Evolutionary conservation across 495 filamentous ascomycete species (phyloP), one percentile per base, ranked within the genome.

Genomic region (Hypoxylon fragiforme): DNA sequence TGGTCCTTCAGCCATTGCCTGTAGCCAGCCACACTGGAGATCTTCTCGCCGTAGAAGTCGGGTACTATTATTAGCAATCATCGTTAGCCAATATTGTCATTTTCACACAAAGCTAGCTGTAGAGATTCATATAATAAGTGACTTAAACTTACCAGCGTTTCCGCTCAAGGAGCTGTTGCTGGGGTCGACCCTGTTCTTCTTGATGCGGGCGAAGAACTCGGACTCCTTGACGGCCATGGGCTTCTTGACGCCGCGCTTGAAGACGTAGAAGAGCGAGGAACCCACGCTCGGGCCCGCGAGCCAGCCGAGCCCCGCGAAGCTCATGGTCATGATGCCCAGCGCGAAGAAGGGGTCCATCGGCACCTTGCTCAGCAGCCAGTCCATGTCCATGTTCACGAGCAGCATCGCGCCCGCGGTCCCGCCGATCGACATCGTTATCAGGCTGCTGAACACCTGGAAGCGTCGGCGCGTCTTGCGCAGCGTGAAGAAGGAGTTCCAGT

Each of bases 1-100:
- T 97, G 95, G 69, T 98, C 94, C 77, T 92, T 96, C 67, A 98
- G 73, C 94, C 94, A 98, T 69, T 88, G 85, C 60, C 95, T 73
- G 64, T 97, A 98, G 41, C 88, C 91, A 50, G 83, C 81, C 30
- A 98, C 89, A 58, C 90, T 95, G 12, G 86, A 88, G 68, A 98
- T 96, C 81, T 96, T 97, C 78, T 98, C 94, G 42, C 94, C 87
- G 63, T 91, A 90, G 70, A 84, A 86, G 65, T 87, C 84, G 38
- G 80, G 81, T 0, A 81, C 79, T 70, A 38, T 3, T 65, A n/a
- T 43, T 8, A 13, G 7, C 36, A 7, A 28, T 26, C 14, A 24
- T 36, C 43, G 37, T 50, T 21, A 63, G 52, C 36, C 41, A 9
- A 28, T 9, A 28, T 9, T 21, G 20, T 12, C 9, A 12, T 30